Evolutionary conservation across 352 stramenopile species (phyloP), one percentile per base, ranked within the genome.

Genomic region (Aphanomyces cochlioides): DNA sequence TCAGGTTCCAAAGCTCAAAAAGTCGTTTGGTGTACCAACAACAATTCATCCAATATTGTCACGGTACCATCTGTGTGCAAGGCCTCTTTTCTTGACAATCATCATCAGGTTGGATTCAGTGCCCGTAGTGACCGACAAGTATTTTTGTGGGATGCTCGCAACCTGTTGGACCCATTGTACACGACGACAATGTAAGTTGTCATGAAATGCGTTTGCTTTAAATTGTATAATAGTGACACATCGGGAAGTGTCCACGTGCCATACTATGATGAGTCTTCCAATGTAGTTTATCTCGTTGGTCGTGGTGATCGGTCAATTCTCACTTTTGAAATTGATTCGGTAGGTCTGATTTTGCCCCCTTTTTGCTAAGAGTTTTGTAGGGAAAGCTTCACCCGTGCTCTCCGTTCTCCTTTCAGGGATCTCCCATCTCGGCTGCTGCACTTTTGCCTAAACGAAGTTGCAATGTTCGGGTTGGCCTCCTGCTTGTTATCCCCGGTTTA

Each of bases 91-190:
- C 28, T 28, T 50, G 13, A 58, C 21, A 58, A 37, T 37, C 36
- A 58, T 58, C 13, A 58, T 58, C 90, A 85, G 45, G 74, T 88
- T 21, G 82, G 83, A 15, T 75, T 88, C 28, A 87, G 75, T 58
- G 76, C 74, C 10, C 81, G 82, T 54, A 88, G 83, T 40, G 83
- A 91, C 58, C 88, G 80, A 10, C 80, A 90, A 67, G 63, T 92
- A 8, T 77, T 77, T 56, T 85, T 94, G 64, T 94, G 83, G 83
- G 86, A 94, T 61, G 74, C 82, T 5, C 77, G 82, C 10, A 88
- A 78, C 37, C 78, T 94, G 59, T n/a, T 92, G 12, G 84, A 94
- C 50, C 82, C 84, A 19, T 36, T 94, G 4, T 72, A 67, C 7
- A 69, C 69, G 2, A 78, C 80, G 2, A 39, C 78, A 70, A 40